Evolutionary conservation across 257 asterid species (phyloP), one percentile per base, ranked within the genome.

Genomic region (Solanum medicagineum): DNA sequence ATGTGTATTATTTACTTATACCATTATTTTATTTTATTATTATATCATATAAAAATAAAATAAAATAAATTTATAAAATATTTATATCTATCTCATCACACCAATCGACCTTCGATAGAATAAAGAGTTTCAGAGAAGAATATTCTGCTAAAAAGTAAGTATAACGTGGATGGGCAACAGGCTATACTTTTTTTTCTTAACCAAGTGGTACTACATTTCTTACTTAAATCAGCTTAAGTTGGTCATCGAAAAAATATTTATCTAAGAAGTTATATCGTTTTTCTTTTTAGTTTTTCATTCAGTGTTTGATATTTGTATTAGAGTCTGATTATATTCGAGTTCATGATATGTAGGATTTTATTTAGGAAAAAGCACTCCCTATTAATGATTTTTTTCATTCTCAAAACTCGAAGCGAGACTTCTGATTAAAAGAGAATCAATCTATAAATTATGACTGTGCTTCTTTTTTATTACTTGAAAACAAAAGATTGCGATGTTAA

Each of bases 291-390:
- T 36, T 36, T 36, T 36, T 36, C 0, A 4, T 3, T 36, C 6
- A 36, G 6, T 36, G 0, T 36, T 36, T 4, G 1, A 5, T 36
- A 5, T 36, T 5, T 36, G 0, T 36, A 36, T 36, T 36, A 36
- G 6, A 3, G 7, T 36, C 42, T 5, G 6, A 36, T 36, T 36
- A 36, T 36, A 36, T 36, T 4, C 7, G 1, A 0, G 42, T 36
- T 36, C 1, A 36, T 36, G 0, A 3, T 4, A 36, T 0, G 0
- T 36, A 36, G 5, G 1, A 5, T 5, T 5, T 5, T 36, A 36
- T 36, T 36, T 36, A 36, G 6, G 1, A 4, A 1, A 36, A 4
- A 36, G 4, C 7, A 36, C 1, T 36, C 7, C 7, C 7, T 36
- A 36, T 36, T 0, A 36, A 36, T 4, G 1, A 36, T 36, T 4